Percentiles rank a stretch among this genome's conserved stretches.
Evolutionary conservation across 352 stramenopile species (phyloP).

Genomic region (Thraustochytrium striatum): DNA sequence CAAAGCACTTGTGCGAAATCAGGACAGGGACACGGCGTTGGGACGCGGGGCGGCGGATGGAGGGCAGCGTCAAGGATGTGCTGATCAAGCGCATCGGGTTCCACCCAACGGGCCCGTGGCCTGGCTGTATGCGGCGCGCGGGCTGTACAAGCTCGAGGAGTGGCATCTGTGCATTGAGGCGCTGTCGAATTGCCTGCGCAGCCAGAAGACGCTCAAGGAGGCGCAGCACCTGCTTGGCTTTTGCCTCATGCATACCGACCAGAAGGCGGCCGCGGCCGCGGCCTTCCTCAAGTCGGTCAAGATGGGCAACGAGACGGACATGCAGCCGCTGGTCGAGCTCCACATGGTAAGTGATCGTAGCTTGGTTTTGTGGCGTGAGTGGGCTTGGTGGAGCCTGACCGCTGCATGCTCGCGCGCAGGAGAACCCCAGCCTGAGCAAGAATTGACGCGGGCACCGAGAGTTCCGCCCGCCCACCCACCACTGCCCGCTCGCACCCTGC

Average conservation of each 20-base stretch:
- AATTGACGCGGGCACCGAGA: too few relatives aligned
- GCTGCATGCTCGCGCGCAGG: too few relatives aligned
- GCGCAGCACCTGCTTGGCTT: conserved; percentile 41
- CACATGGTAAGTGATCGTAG: too few relatives aligned
- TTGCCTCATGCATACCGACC: conserved; percentile 32
- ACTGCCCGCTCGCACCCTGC: too few relatives aligned
- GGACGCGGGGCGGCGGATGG: too few relatives aligned
- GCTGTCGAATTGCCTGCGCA: conserved; percentile 40
- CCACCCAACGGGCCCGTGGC: conserved; percentile 15
- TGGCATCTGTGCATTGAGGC: conserved; percentile 41
- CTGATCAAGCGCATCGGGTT: conserved; percentile 32
- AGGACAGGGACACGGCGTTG: too few relatives aligned
- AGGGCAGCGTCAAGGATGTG: conserved; percentile 38
- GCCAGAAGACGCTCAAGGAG: conserved; percentile 38
- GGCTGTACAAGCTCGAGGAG: conserved; percentile 33
- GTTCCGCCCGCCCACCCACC: too few relatives aligned
- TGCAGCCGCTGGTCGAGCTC: conserved; percentile 40
- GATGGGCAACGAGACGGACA: conserved; percentile 44
- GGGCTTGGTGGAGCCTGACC: too few relatives aligned
- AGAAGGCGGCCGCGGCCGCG: conserved; percentile 7
- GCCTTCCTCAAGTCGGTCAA: conserved; percentile 41
- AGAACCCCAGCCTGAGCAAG: too few relatives aligned
- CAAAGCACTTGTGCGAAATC: too few relatives aligned
- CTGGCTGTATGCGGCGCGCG: conserved; percentile 28
- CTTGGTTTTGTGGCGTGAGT: too few relatives aligned